phyloP scores from a whole-genome alignment of 2,329 filamentous ascomycete species.

The Botrytis medusae region DNA sequence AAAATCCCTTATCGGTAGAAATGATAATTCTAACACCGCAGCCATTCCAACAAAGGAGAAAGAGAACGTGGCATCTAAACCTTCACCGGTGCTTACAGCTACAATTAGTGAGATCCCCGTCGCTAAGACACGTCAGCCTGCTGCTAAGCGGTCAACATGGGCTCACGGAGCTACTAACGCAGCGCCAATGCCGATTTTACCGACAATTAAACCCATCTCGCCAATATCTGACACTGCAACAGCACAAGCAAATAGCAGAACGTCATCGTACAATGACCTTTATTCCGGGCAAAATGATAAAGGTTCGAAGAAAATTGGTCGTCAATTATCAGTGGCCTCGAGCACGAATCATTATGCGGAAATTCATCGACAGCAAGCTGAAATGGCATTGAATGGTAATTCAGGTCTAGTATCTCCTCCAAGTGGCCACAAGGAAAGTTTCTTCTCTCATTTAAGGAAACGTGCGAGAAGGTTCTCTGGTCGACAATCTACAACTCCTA shows the following conservation, averaged over 20 bases:
- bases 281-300: constrained; percentile 57
- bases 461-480: constrained; percentile 89
- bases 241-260: constrained; percentile 75
- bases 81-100: constrained; percentile 47
- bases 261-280: constrained; percentile 53
- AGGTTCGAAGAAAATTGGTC: constrained; percentile 84
- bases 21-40: constrained; percentile 65
- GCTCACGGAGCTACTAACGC: constrained; percentile 76
- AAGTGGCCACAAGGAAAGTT: constrained; percentile 85
- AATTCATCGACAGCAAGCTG: constrained; percentile 84
- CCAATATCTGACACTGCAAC: constrained; percentile 93
- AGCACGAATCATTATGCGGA: constrained; percentile 92
- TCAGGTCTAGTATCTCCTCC: constrained; percentile 73
- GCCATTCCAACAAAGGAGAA: constrained; percentile 47
- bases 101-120: constrained; percentile 44
- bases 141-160: constrained; percentile 89
- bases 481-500: constrained; percentile 73
- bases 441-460: constrained; percentile 96
- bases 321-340: constrained; percentile 89
- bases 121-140: constrained; percentile 49
- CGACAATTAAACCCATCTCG: constrained; percentile 90
- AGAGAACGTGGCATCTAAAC: constrained; percentile 47
- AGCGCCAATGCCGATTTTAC: constrained; percentile 92
- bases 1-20: constrained; percentile 84
- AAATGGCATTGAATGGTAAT: constrained; percentile 79